Conservation (phyloP, 805 yeast genomes). For the Nakazawaea laoshanensis region DNA sequence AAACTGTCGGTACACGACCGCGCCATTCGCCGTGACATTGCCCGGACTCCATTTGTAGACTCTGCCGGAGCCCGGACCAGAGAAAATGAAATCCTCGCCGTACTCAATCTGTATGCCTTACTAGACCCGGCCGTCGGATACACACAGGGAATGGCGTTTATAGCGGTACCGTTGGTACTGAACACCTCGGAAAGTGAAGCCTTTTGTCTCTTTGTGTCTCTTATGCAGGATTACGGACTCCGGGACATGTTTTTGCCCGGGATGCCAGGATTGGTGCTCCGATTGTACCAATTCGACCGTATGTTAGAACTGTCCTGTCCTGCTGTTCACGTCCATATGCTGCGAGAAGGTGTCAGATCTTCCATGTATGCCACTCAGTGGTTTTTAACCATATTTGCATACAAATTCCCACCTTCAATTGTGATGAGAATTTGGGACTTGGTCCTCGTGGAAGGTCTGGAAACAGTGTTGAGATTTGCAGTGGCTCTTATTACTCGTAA, state of each 20-base stretch:
- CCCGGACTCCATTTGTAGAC: constrained; percentile 78
- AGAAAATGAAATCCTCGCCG: constrained; percentile 56
- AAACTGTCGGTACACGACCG: constrained; percentile 58
- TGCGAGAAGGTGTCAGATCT: constrained; percentile 79
- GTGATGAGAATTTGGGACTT: constrained; percentile 84
- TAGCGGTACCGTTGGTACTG: constrained; percentile 76
- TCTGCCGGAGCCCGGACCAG: constrained; percentile 44
- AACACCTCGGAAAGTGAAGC: constrained; percentile 80
- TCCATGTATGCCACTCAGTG: constrained; percentile 98
- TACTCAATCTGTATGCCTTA: constrained; percentile 76
- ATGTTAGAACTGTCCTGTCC: constrained; percentile 74
- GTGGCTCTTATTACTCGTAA: constrained; percentile 71
- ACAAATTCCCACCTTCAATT: constrained; percentile 85
- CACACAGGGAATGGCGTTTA: constrained; percentile 97
- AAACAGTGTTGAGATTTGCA: constrained; percentile 78
- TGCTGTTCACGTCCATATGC: constrained; percentile 61
- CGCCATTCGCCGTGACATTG: constrained; percentile 71
- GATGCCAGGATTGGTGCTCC: constrained; percentile 87
- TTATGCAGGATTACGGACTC: constrained; percentile 82
- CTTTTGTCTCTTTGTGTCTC: constrained; percentile 67
- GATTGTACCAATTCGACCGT: constrained; percentile 85
- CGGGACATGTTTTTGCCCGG: constrained; percentile 75
- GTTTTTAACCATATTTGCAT: constrained; percentile 92
- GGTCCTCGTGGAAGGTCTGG: constrained; percentile 85
- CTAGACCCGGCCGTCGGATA: constrained; percentile 93